phyloP scores from a whole-genome alignment of 2,329 filamentous ascomycete species.

The Epichloe scottii region DNA sequence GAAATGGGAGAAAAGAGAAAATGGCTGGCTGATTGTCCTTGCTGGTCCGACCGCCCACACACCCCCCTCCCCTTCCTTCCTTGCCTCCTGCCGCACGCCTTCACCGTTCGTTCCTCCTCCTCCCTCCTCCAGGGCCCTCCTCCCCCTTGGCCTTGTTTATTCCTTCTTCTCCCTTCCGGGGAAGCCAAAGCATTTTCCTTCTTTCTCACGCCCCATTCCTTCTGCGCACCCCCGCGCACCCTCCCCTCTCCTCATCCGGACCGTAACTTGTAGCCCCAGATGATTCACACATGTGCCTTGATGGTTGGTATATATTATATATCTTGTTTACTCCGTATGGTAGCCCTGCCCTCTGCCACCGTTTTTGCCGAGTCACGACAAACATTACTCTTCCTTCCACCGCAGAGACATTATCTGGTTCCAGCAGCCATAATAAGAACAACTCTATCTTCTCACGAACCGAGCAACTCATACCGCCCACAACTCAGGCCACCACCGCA shows the following conservation, averaged over 20 bases:
- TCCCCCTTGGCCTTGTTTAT: background rate
- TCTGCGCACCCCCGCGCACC: background rate
- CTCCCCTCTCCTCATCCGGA: background rate
- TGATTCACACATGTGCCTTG: constrained; percentile 14
- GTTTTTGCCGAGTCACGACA: background rate
- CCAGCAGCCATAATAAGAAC: too few species aligned
- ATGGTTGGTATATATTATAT: constrained; percentile 12
- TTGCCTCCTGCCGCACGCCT: background rate
- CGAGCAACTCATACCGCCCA: too few species aligned
- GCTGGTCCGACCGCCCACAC: background rate
- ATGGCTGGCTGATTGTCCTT: background rate
- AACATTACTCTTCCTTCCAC: background rate
- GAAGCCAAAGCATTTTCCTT: constrained; percentile 2
- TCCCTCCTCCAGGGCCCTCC: background rate
- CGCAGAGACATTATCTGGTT: background rate
- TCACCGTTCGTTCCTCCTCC: background rate
- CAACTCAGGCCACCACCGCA: too few species aligned
- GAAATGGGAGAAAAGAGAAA: background rate
- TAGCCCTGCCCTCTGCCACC: background rate
- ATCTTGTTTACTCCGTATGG: constrained; percentile 7
- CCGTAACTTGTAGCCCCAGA: constrained; percentile 3
- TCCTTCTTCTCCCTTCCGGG: constrained; percentile 1
- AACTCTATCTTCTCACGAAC: too few species aligned
- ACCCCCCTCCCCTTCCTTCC: background rate
- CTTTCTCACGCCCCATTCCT: background rate